Evolutionary conservation across 176 grass and related monocot species (phyloP).

Genomic region (Oryza meyeriana): DNA sequence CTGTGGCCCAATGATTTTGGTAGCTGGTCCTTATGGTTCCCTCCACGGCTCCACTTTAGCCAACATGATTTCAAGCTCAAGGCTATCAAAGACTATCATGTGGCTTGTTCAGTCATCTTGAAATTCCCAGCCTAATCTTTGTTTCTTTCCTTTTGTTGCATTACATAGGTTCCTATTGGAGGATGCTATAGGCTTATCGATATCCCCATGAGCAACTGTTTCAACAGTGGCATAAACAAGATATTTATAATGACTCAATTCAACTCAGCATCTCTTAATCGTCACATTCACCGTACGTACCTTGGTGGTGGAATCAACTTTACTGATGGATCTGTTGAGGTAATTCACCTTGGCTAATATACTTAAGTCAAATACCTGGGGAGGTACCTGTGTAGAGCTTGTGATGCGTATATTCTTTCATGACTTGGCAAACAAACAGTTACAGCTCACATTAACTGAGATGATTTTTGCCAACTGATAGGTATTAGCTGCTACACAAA

Average conservation of each 20-base stretch:
- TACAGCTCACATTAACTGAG: neutral
- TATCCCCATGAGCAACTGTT: conserved; percentile 78
- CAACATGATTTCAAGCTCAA: conserved; percentile 33
- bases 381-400: too few species aligned
- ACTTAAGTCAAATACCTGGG: neutral
- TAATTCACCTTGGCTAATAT: conserved; percentile 13
- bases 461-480: conserved; percentile 26
- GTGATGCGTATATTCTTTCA: neutral
- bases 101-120: conserved; percentile 16
- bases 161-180: conserved; percentile 65
- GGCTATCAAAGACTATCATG: conserved; percentile 19
- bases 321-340: conserved; percentile 74
- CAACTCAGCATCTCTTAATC: conserved; percentile 73
- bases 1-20: neutral
- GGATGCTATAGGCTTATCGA: conserved; percentile 78
- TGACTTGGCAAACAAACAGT: neutral
- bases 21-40: neutral
- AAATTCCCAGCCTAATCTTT: conserved; percentile 14
- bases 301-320: conserved; percentile 64
- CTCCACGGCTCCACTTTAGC: conserved; percentile 21
- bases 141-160: conserved; percentile 28
- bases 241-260: conserved; percentile 82
- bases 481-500: conserved; percentile 79
- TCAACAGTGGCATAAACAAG: conserved; percentile 78
- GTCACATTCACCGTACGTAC: conserved; percentile 63